Evolutionary conservation across 208 protist species (phyloP), one percentile per base, ranked within the genome.

Genomic region (Wallacemonas sp.): DNA sequence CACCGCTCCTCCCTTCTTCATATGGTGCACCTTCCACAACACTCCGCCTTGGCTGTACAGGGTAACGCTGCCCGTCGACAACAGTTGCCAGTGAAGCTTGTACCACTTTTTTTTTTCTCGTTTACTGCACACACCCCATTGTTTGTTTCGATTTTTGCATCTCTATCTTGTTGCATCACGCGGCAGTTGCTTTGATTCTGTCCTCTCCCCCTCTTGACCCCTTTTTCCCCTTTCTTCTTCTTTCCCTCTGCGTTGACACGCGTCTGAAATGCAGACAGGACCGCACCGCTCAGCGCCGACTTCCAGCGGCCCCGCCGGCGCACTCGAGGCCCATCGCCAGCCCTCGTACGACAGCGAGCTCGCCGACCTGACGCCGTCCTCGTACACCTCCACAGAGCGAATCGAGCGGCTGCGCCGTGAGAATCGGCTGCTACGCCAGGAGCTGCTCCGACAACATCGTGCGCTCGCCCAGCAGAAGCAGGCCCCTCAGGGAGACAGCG

Each of bases 381-480:
- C 10, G 36, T 50, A 49, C 22, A 41, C 50, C 2, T 2, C 22
- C 38, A n/a, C 33, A 4, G 50, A 62, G 14, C 26, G 52, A 7
- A 25, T 59, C 16, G 38, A 36, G 38, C 62, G 65, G 31, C 72
- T 91, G 3, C 52, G 64, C 16, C 73, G 68, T 11, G 81, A 91
- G 29, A 91, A 91, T 55, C 73, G 72, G 22, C 41, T 84, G 28
- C 74, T 91, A 16, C 75, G 77, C 11, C 65, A 70, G 11, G 69
- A 85, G 31, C 16, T 91, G 14, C 52, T 84, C 4, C 69, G 66
- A n/a, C 59, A 88, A 49, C 85, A 77, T 48, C 46, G 57, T 29
- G 32, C 14, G 25, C 32, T 44, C 2, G 20, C 31, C 18, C 29
- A 8, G 20, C 66, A n/a, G 55, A 36, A 20, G 50, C 26, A 25